Base-by-base conservation (phyloP, 2,329 filamentous ascomycete species). In the Ceratocystis papillata region DNA sequence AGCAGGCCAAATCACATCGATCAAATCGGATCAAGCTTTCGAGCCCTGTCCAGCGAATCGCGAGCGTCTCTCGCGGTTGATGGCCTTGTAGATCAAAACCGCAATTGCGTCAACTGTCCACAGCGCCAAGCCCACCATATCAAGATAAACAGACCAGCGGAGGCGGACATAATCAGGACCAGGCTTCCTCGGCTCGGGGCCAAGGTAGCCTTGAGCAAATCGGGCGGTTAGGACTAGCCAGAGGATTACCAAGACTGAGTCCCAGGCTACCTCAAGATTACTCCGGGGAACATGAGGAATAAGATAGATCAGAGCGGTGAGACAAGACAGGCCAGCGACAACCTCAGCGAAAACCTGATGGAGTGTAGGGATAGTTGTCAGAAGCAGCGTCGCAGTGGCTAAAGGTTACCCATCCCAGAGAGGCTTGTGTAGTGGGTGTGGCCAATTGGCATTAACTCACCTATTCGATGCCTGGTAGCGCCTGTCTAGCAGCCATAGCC, bases 221-320 rank as follows among this genome's bases (percentile, higher is more conserved):
- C 62, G 61, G 1, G 62, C 55, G 8, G 65, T 67, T 20, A 67
- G 33, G n/a, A 61, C 62, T n/a, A 67, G 57, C 65, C 65, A 67
- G n/a, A 67, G 50, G 20, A 64, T 64, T 7, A 67, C 65, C 10
- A 67, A 55, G 10, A 67, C 41, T 12, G 61, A 57, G 57, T 67
- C 65, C 65, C 50, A 67, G 41, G 65, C 65, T 60, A 67, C 62
- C 30, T 67, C 61, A 17, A 64, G 62, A 8, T 64, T 63, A 30
- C 61, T 64, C 10, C 62, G 53, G 22, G 62, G 62, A 20, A 67
- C 62, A 25, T 67, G 61, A 20, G 65, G 65, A 25, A 67, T 64
- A n/a, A 67, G 65, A 64, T 67, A 67, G 25, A 67, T 50, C 44
- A 67, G 50, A 37, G 65, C 62, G 48, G 65, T 67, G 25, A 67